Evolutionary conservation across 2,329 filamentous ascomycete species (phyloP), one percentile per base, ranked within the genome.

Genomic region (Xylariomycetidae sp.): DNA sequence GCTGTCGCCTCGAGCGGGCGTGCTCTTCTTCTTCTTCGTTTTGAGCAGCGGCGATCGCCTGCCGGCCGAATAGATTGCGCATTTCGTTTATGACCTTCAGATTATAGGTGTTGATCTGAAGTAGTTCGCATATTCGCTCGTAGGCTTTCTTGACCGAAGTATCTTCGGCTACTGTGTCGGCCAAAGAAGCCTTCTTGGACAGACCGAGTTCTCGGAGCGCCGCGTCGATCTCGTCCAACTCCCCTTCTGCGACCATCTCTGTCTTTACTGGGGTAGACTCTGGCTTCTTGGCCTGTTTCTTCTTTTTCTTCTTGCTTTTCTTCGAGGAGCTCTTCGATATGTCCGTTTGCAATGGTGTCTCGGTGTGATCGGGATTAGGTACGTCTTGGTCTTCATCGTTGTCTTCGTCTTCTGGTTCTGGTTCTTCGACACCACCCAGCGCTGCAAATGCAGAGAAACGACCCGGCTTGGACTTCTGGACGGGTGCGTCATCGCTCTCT

Each of bases 71-170:
- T 3, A 79, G 58, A 18, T 63, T 66, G 31, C 72, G 82, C 88
- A 98, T 96, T 64, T 98, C 92, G 51, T 95, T 94, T 22, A 82
- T 71, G 6, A 86, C 86, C 54, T 90, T 89, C 9, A 98, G 73
- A 48, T 88, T 78, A 45, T 85, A 75, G 1, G 81, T 76, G 46
- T 73, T 72, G 49, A 76, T 66, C 18, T 62, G 57, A 2, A 78
- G 56, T 6, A 75, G 60, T 18, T 62, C 50, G 36, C 63, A 64
- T 26, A 62, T 54, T 10, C 58, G 49, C 10, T 53, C 52, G 35
- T 59, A 60, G 4, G 49, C 46, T 16, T 32, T 40, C 5, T 37
- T 16, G 9, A 34, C 34, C 2, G 48, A 28, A 7, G 27, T 35
- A 6, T 40, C 37, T 7, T 28, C 20, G 6, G 34, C 32, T 2